Evolutionary conservation across 78 protist genomes (phyloP).

Genomic region (Guillardia theta): DNA sequence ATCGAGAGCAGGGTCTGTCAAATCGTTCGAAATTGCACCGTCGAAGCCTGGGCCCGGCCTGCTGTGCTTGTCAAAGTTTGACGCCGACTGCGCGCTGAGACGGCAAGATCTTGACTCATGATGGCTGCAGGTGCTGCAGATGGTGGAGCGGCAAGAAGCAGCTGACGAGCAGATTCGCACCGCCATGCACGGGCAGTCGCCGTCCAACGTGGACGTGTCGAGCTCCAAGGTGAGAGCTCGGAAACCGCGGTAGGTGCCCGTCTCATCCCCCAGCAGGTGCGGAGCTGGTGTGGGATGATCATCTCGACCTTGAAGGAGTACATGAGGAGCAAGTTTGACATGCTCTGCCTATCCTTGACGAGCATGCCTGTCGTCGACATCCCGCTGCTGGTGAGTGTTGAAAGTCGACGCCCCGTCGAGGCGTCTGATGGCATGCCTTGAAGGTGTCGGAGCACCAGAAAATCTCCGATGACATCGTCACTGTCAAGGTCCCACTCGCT

Average conservation of each 20-base stretch:
- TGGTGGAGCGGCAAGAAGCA: background rate
- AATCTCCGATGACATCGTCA: background rate
- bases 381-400: background rate
- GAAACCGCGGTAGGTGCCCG: no score
- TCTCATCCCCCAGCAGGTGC: no score
- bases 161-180: no score
- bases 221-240: no score
- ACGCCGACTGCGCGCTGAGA: no score
- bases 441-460: background rate
- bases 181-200: no score
- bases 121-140: slow-evolving; percentile 2
- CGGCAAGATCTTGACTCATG: no score
- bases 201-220: no score
- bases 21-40: background rate
- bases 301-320: background rate
- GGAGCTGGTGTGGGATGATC: no score
- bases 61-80: no score
- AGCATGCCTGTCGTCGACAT: background rate
- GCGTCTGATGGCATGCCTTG: background rate
- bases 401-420: background rate
- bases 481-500: background rate
- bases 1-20: background rate
- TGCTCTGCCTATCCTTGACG: background rate
- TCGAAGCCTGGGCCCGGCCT: background rate
- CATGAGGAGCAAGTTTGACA: background rate